phyloP scores from a whole-genome alignment of 2,329 filamentous ascomycete genomes.

The Diaporthe helianthi region DNA sequence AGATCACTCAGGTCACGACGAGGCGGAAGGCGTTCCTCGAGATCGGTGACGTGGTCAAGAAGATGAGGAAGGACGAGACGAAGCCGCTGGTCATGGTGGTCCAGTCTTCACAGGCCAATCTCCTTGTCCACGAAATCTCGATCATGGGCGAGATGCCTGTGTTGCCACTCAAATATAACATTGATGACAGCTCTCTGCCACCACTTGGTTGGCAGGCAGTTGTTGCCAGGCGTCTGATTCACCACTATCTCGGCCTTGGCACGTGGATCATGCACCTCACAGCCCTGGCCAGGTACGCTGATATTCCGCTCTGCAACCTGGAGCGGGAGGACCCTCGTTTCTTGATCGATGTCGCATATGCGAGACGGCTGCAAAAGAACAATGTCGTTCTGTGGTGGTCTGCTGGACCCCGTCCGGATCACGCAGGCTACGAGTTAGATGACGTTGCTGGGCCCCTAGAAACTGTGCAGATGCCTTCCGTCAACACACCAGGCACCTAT shows the following conservation, averaged over 20 bases:
- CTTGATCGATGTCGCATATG: slow-evolving; percentile 95
- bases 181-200: slow-evolving; percentile 84
- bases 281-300: slow-evolving; percentile 87
- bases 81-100: slow-evolving; percentile 84
- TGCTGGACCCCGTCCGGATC: slow-evolving; percentile 82
- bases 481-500: slow-evolving; percentile 94
- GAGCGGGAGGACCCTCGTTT: slow-evolving; percentile 94
- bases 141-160: slow-evolving; percentile 85
- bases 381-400: slow-evolving; percentile 99
- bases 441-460: slow-evolving; percentile 85
- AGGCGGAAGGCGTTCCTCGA: slow-evolving; percentile 88
- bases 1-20: slow-evolving; percentile 85
- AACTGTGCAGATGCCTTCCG: slow-evolving; percentile 85
- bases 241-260: slow-evolving; percentile 90
- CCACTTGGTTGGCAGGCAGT: slow-evolving; percentile 94
- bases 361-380: slow-evolving; percentile 85
- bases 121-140: slow-evolving; percentile 85
- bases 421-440: slow-evolving; percentile 94
- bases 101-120: slow-evolving; percentile 84
- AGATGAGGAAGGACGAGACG: slow-evolving; percentile 84
- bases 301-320: slow-evolving; percentile 93
- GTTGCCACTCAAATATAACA: slow-evolving; percentile 80
- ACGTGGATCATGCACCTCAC: slow-evolving; percentile 91
- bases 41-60: slow-evolving; percentile 86
- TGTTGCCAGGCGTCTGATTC: slow-evolving; percentile 83